Base-by-base conservation (phyloP, 2,329 filamentous ascomycete species). In the Dryadomyces sulphureus region DNA sequence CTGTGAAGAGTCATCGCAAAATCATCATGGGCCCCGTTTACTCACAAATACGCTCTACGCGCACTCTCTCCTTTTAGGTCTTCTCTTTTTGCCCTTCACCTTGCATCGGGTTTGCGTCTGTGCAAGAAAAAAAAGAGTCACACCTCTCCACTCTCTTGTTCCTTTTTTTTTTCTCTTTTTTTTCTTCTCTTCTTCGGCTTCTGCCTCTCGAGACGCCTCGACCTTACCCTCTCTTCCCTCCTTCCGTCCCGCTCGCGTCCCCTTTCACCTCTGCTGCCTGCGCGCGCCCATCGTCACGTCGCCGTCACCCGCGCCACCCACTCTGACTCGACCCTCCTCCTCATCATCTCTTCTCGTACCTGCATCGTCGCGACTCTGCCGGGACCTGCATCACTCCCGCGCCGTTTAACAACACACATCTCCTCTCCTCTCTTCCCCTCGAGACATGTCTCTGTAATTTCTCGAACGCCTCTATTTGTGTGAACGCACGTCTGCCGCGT, bases 1-100 rank as follows among this genome's bases (percentile, higher is more conserved):
- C 38, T 48, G n/a, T n/a, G 45, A 50, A 49, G 51, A 53, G 51
- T 53, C 51, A 53, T 53, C 50, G 50, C 47, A 45, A 45, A 47
- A 41, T 47, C 47, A 50, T 52, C 50, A 45, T 48, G 47, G 48
- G 49, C 44, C 51, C 45, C 43, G 35, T 52, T 45, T 49, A 50
- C 49, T 51, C 48, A 51, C 51, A 53, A 49, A 49, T 44, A 48
- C 49, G 51, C 47, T 48, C 47, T 35, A 30, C 46, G 44, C 47
- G 45, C 46, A 11, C 39, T 41, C 38, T 45, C 41, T 45, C 30
- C 12, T 34, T 44, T 21, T 51, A 49, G 50, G 45, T 39, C 44
- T 39, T 40, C 49, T 46, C 34, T 12, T 30, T 35, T 30, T 40
- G 24, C 19, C 38, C 38, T 30, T 46, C 27, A 39, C 24, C 36